Evolutionary conservation across 306 rosid genomes (phyloP).

Genomic region (Fagus sylvatica): DNA sequence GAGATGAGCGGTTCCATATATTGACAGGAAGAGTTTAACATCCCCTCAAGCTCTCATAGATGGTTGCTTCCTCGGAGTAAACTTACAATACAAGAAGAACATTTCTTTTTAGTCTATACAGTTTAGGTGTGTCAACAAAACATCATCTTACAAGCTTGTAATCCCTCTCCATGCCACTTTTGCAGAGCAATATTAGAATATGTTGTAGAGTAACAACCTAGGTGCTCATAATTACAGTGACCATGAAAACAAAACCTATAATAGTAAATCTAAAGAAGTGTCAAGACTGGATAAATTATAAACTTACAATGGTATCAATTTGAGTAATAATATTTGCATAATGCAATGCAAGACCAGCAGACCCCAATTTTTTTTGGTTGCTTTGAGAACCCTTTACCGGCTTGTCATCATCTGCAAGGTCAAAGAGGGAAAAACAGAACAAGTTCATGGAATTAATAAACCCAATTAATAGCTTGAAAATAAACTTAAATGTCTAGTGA

Average conservation of each 20-base stretch:
- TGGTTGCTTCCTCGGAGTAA: background rate
- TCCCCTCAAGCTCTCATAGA: background rate
- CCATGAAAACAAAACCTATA: background rate
- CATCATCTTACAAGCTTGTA: background rate
- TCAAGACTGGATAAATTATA: conserved; percentile 6
- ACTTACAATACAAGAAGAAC: background rate
- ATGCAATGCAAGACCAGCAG: conserved; percentile 98
- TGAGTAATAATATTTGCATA: conserved; percentile 89
- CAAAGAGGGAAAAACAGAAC: conserved; percentile 16
- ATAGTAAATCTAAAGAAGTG: background rate
- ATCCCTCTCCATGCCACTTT: background rate
- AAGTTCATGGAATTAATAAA: background rate
- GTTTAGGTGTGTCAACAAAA: background rate
- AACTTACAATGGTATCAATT: conserved; percentile 91
- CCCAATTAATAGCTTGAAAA: background rate
- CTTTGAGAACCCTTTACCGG: conserved; percentile 53
- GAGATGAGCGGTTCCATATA: background rate
- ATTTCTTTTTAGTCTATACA: background rate
- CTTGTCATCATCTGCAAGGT: conserved; percentile 61
- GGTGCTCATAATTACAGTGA: background rate
- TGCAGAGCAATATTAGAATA: background rate
- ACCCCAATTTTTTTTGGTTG: conserved; percentile 70
- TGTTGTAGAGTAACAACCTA: background rate
- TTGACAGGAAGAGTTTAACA: background rate
- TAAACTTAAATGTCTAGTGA: background rate